A percentile compares a stretch with the other conserved stretches of the same genome.
Conservation (phyloP, 306 rosid genomes). For the Vigna mungo region DNA sequence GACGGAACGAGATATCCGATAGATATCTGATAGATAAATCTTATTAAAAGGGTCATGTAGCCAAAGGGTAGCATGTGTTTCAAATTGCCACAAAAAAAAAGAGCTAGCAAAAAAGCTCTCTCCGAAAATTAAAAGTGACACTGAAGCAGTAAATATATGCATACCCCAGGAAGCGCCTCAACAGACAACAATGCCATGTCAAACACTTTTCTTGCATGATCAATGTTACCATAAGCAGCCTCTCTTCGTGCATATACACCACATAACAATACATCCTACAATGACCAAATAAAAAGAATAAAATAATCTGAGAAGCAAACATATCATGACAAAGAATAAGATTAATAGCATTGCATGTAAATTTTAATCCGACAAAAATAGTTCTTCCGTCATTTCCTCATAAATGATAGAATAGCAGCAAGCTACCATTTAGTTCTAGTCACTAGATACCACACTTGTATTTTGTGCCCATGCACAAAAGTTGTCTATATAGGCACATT, state of each 20-base stretch:
- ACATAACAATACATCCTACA: constrained; percentile 86
- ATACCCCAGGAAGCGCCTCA: constrained; percentile 86
- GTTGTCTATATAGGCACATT: background rate
- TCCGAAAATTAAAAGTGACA: background rate
- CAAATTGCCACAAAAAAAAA: background rate
- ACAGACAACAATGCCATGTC: constrained; percentile 88
- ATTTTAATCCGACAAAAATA: constrained; percentile 22
- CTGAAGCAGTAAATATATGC: constrained; percentile 33
- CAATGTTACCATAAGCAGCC: constrained; percentile 82
- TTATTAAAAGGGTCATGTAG: background rate
- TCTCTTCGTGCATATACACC: constrained; percentile 94
- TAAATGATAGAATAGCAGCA: constrained; percentile 30
- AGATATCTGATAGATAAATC: background rate
- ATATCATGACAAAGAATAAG: constrained; percentile 13
- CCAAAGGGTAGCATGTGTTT: background rate
- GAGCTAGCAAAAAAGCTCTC: constrained; percentile 2
- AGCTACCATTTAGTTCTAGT: constrained; percentile 8
- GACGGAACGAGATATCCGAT: background rate
- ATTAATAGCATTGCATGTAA: constrained; percentile 23
- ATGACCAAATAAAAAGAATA: constrained; percentile 26
- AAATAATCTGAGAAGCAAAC: constrained; percentile 22
- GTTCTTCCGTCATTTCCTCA: constrained; percentile 5
- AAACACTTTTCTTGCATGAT: constrained; percentile 89
- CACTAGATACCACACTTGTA: background rate
- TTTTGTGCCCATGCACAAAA: constrained; percentile 20